These are phyloP conservation scores for Cyamopsis tetragonoloba DNA, from an alignment of 306 rosid species.

Conservation along the genomic window DNA sequence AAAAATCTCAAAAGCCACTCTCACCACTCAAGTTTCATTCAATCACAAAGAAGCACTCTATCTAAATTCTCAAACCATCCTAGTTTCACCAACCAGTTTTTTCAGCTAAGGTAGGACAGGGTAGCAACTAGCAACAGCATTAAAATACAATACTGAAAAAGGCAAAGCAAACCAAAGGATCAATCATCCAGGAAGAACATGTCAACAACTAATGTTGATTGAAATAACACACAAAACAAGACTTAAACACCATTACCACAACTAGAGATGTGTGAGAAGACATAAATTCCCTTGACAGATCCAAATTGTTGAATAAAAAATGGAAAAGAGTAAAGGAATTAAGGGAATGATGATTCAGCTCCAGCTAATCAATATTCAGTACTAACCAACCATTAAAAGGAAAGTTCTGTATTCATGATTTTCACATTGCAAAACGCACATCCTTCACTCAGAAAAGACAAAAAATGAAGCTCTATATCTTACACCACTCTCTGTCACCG, in stretches of 20 bases:
- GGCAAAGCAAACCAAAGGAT: neutral
- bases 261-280: neutral
- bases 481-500: slow-evolving; percentile 13
- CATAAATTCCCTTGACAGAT: slow-evolving; percentile 23
- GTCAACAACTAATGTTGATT: neutral
- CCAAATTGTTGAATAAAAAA: slow-evolving; percentile 5
- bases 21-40: neutral
- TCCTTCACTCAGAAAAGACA: neutral
- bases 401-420: slow-evolving; percentile 23
- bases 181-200: neutral
- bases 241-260: neutral
- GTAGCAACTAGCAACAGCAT: neutral
- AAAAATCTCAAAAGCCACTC: slow-evolving; percentile 18
- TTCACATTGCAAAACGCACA: slow-evolving; percentile 38
- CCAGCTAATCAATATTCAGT: slow-evolving; percentile 27
- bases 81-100: neutral
- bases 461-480: slow-evolving; percentile 25
- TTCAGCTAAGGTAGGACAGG: neutral
- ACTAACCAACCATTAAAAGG: slow-evolving; percentile 13
- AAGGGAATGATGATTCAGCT: neutral
- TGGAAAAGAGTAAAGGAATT: neutral
- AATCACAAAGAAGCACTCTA: neutral
- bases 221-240: neutral
- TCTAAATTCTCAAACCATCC: neutral
- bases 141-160: neutral